Conservation (phyloP, 2,329 filamentous ascomycete species). For the Fusarium xylarioides region DNA sequence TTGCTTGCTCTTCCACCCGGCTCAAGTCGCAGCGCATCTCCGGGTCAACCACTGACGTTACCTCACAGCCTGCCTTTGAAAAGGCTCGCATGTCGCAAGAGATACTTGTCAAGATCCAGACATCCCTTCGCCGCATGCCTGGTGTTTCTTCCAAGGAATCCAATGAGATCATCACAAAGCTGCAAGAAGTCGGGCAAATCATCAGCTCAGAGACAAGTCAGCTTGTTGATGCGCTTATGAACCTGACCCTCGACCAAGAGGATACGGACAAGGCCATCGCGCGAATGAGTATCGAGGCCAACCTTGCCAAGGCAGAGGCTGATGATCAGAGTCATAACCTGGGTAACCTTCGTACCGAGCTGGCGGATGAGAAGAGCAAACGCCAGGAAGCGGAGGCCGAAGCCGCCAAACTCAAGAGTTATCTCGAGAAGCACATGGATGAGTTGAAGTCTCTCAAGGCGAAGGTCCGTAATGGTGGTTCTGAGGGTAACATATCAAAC, state of each 20-base stretch:
- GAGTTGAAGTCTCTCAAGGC: constrained; percentile 46
- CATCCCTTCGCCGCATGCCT: constrained; percentile 52
- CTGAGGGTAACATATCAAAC: constrained; percentile 30
- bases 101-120: constrained; percentile 50
- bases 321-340: constrained; percentile 48
- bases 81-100: constrained; percentile 48
- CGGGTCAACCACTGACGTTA: background rate
- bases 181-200: constrained; percentile 50
- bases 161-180: constrained; percentile 46
- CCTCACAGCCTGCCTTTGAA: constrained; percentile 47
- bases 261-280: constrained; percentile 52
- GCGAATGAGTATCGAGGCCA: constrained; percentile 51
- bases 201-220: constrained; percentile 52
- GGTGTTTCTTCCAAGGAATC: constrained; percentile 49
- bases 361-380: constrained; percentile 46
- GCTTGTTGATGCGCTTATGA: constrained; percentile 51
- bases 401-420: constrained; percentile 41
- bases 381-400: constrained; percentile 42
- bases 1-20: background rate
- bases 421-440: constrained; percentile 39
- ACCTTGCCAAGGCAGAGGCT: constrained; percentile 47
- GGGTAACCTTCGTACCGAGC: constrained; percentile 44
- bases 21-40: background rate
- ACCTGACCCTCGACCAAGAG: constrained; percentile 50
- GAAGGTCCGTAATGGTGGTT: constrained; percentile 26